Evolutionary conservation across 768 basidiomycete species (phyloP).

Genomic region (Naganishia friedmannii): DNA sequence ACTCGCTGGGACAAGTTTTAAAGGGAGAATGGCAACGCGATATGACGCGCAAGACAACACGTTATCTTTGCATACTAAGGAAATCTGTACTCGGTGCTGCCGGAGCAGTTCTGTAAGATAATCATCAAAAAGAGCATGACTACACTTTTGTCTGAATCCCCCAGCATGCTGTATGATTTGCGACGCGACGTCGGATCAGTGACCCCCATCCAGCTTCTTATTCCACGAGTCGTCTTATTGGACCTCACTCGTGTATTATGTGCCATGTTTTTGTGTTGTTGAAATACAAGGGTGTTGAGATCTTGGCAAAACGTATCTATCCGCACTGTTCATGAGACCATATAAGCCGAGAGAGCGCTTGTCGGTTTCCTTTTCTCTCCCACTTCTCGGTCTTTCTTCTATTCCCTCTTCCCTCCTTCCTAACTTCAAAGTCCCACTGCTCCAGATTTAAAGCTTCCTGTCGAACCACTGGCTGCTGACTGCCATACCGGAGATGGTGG

Average conservation of each 20-base stretch:
- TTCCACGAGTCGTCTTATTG: too few species aligned
- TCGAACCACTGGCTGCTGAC: conserved; percentile 58
- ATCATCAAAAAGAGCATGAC: not conserved
- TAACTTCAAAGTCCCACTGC: not conserved
- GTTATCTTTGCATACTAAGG: not conserved
- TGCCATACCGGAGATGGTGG: conserved; percentile 75
- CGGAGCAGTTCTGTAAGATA: not conserved
- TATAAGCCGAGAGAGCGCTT: too few species aligned
- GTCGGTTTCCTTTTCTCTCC: not conserved
- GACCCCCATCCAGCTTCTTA: not conserved
- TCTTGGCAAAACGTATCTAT: not conserved
- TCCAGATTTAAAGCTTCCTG: conserved; percentile 6
- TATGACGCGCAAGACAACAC: not conserved
- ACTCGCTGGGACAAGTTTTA: not conserved
- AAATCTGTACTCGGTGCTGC: not conserved
- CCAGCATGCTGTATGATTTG: too few species aligned
- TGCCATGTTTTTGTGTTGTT: not conserved
- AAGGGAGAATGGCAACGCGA: not conserved
- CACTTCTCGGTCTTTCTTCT: not conserved
- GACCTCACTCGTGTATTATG: not conserved
- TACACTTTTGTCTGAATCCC: not conserved
- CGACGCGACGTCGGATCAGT: too few species aligned
- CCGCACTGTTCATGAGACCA: too few species aligned
- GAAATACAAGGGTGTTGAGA: not conserved
- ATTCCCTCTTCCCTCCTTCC: not conserved